These are phyloP conservation scores for Colletotrichum chrysophilum DNA, from an alignment of 2,329 filamentous ascomycete species.

Conservation along the genomic window DNA sequence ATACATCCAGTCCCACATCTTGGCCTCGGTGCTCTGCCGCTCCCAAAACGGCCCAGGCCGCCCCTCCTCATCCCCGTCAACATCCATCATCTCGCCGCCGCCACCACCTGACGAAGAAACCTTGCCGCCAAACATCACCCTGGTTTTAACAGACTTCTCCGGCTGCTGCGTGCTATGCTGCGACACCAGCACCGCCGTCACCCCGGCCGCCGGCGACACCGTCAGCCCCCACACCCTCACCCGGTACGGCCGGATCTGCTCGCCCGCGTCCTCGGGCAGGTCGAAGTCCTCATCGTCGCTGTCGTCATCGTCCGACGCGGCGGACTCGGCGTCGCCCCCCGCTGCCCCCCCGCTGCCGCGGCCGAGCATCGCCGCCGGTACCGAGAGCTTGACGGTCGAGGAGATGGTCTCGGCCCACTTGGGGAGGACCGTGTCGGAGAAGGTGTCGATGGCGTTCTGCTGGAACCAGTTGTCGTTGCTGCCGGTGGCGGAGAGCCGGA, in stretches of 20 bases:
- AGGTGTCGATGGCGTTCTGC: conserved; percentile 45
- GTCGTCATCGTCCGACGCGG: conserved; percentile 22
- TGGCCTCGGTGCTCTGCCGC: conserved; percentile 56
- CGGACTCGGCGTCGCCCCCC: conserved; percentile 26
- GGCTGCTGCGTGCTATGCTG: conserved; percentile 54
- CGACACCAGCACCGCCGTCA: conserved; percentile 55
- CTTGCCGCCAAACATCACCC: conserved; percentile 39
- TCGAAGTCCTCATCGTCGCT: conserved; percentile 33
- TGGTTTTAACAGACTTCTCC: conserved; percentile 44
- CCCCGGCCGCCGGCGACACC: conserved; percentile 54
- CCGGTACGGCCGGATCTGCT: conserved; percentile 53
- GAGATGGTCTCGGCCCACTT: conserved; percentile 55
- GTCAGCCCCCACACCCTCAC: conserved; percentile 60
- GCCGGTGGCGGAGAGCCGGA: conserved; percentile 57
- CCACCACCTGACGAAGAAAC: not conserved
- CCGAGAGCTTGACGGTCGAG: conserved; percentile 45
- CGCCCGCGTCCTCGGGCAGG: conserved; percentile 36
- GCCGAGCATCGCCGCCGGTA: conserved; percentile 52
- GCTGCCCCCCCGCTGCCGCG: conserved; percentile 34
- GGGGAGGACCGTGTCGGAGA: conserved; percentile 22
- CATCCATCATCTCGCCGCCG: not conserved
- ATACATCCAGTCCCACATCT: conserved; percentile 65
- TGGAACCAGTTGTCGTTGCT: conserved; percentile 59
- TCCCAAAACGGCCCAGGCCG: not conserved
- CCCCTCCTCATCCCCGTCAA: not conserved